phyloP scores from a whole-genome alignment of 2,329 filamentous ascomycete genomes.

The Paramyrothecium sp. region DNA sequence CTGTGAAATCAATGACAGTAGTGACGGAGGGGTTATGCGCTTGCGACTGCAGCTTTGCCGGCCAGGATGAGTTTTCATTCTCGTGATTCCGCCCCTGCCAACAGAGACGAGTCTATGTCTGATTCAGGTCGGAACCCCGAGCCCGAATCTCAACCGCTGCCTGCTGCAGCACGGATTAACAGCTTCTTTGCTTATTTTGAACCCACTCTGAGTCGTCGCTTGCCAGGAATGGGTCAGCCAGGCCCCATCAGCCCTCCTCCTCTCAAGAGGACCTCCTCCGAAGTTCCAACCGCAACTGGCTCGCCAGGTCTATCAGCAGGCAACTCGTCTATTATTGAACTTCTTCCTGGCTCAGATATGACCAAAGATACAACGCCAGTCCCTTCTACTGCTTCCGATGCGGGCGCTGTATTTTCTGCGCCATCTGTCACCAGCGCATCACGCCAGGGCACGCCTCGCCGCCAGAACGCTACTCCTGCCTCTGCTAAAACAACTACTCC shows the following conservation, averaged over 20 bases:
- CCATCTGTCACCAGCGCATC: slow-evolving; percentile 19
- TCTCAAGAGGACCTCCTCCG: slow-evolving; percentile 16
- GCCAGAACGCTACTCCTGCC: not conserved
- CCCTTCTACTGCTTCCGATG: slow-evolving; percentile 5
- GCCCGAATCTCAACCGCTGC: not conserved
- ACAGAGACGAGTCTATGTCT: not conserved
- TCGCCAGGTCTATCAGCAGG: not conserved
- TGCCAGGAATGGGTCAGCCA: not conserved
- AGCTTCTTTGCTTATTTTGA: not conserved
- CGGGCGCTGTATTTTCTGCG: not conserved
- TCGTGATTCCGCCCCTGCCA: not conserved
- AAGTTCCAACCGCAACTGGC: slow-evolving; percentile 2
- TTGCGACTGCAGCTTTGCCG: not conserved
- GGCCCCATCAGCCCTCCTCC: slow-evolving; percentile 25
- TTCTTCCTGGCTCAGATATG: not conserved
- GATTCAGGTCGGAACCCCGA: not conserved
- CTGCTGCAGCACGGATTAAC: not conserved
- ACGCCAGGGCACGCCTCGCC: slow-evolving; percentile 19
- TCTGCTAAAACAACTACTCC: slow-evolving; percentile 12
- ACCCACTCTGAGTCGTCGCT: not conserved
- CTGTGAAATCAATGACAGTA: not conserved
- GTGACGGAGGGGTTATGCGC: not conserved
- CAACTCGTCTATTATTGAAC: not conserved
- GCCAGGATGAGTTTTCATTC: not conserved
- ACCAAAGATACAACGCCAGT: slow-evolving; percentile 2